Evolutionary conservation across 306 rosid species (phyloP).

Genomic region (Glycine latifolia): DNA sequence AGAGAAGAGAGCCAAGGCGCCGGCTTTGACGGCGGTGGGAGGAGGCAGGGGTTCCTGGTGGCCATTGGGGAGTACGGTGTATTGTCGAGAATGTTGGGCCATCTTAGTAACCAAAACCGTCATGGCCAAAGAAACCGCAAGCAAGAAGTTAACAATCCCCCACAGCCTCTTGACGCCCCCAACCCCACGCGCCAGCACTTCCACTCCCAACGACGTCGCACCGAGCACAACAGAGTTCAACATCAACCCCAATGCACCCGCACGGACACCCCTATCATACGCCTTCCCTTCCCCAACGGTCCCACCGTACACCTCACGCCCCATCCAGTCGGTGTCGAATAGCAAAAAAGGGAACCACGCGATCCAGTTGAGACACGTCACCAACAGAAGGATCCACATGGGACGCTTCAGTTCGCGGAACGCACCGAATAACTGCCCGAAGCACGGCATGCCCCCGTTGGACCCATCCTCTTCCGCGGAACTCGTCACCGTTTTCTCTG

Average conservation of each 20-base stretch:
- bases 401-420: slow-evolving; percentile 66
- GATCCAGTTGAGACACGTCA: slow-evolving; percentile 86
- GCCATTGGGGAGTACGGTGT: background rate
- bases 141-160: slow-evolving; percentile 80
- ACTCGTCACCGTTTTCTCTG: background rate
- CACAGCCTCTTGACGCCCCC: slow-evolving; percentile 80
- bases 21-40: slow-evolving; percentile 51
- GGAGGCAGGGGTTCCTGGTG: slow-evolving; percentile 46
- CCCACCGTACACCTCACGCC: slow-evolving; percentile 86
- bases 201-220: slow-evolving; percentile 61
- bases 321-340: slow-evolving; percentile 98
- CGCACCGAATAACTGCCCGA: slow-evolving; percentile 65
- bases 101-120: slow-evolving; percentile 73
- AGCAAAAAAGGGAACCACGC: slow-evolving; percentile 92
- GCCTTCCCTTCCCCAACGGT: slow-evolving; percentile 51
- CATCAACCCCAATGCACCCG: slow-evolving; percentile 82
- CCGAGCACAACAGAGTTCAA: slow-evolving; percentile 77
- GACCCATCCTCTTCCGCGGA: slow-evolving; percentile 15
- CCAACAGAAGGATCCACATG: slow-evolving; percentile 77
- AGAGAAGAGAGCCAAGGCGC: slow-evolving; percentile 77
- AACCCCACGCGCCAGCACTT: slow-evolving; percentile 57
- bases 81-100: slow-evolving; percentile 52
- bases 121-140: slow-evolving; percentile 56
- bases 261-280: slow-evolving; percentile 73
- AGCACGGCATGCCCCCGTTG: slow-evolving; percentile 45